phyloP scores from a whole-genome alignment of 495 filamentous ascomycete species.

The Aspergillus homomorphus region DNA sequence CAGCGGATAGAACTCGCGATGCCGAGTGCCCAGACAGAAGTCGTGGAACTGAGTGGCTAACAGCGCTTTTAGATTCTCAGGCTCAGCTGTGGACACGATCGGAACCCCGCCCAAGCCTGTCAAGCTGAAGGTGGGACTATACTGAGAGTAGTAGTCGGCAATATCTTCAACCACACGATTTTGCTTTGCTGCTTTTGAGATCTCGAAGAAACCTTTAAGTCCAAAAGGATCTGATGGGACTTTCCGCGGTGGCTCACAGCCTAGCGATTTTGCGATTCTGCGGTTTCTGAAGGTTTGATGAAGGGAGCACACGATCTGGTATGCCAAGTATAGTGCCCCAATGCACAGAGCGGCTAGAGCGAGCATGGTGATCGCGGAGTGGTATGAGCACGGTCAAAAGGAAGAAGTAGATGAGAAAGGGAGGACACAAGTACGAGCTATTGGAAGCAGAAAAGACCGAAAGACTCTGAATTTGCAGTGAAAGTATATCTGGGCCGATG shows the following conservation, averaged over 20 bases:
- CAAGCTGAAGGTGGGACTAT: constrained; percentile 39
- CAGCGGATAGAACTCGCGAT: constrained; percentile 44
- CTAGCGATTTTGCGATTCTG: constrained; percentile 32
- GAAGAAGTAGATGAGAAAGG: neutral
- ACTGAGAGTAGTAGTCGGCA: constrained; percentile 23
- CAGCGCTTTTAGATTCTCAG: constrained; percentile 83
- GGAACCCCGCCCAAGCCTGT: constrained; percentile 22
- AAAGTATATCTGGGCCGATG: no score
- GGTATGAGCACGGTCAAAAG: neutral
- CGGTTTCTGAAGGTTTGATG: constrained; percentile 25
- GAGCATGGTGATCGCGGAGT: constrained; percentile 21
- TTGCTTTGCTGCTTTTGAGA: constrained; percentile 30
- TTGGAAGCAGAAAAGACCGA: no score
- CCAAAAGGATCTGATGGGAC: constrained; percentile 30
- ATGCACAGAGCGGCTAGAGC: constrained; percentile 20
- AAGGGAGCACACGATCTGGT: constrained; percentile 28
- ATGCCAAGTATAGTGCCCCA: constrained; percentile 20
- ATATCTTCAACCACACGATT: constrained; percentile 38
- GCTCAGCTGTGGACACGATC: constrained; percentile 61
- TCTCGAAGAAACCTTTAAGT: constrained; percentile 27
- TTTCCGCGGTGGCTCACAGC: constrained; percentile 31
- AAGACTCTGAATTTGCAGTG: no score
- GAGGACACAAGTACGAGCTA: no score
- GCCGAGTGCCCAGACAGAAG: constrained; percentile 50
- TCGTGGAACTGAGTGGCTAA: constrained; percentile 78